Base-by-base conservation (phyloP, 768 basidiomycete genomes). In the Psilocybe sp. region DNA sequence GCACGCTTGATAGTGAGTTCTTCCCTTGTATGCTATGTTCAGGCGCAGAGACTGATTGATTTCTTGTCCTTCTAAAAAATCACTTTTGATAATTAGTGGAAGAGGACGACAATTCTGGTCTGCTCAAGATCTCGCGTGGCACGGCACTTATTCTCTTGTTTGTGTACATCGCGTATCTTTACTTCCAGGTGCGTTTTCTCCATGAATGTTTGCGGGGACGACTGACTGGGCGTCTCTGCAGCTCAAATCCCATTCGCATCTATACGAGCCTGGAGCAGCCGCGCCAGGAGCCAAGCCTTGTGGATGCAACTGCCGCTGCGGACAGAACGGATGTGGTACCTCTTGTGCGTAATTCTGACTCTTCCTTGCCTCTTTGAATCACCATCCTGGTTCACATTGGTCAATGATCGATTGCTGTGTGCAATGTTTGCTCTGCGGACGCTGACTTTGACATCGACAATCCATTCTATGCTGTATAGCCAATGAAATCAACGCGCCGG, bases 71-170 rank as follows among this genome's bases (percentile, higher is more conserved):
- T n/a, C n/a, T n/a, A n/a, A n/a, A n/a, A n/a, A n/a, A n/a, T n/a
- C n/a, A n/a, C n/a, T n/a, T n/a, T n/a, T 38, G n/a, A 9, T 31
- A 37, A 53, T 46, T 15, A 61, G 19, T 32, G 64, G 64, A 63
- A 53, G 66, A 55, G 11, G 46, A 58, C 20, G 65, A 66, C 38
- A 58, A 65, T 43, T 57, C 56, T 16, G 89, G 89, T 18, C 69
- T 95, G 15, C 71, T 88, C 14, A 69, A 82, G 46, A 87, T 96
- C 40, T 91, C 89, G 3, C 74, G 91, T 38, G 91, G 90, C 34
- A 94, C 92, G 0, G 82, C 91, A 11, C 70, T 93, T 50, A 70
- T 90, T 32, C 73, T 93, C 34, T 74, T 95, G 11, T 55, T 76
- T 18, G 83, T 92, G 28, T 96, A 96, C 64, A 64, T 84, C 34